A percentile compares a stretch with the other conserved stretches of the same genome.
Evolutionary conservation across 805 yeast species (phyloP).

Genomic region (Cyberlindnera galapagoensis): DNA sequence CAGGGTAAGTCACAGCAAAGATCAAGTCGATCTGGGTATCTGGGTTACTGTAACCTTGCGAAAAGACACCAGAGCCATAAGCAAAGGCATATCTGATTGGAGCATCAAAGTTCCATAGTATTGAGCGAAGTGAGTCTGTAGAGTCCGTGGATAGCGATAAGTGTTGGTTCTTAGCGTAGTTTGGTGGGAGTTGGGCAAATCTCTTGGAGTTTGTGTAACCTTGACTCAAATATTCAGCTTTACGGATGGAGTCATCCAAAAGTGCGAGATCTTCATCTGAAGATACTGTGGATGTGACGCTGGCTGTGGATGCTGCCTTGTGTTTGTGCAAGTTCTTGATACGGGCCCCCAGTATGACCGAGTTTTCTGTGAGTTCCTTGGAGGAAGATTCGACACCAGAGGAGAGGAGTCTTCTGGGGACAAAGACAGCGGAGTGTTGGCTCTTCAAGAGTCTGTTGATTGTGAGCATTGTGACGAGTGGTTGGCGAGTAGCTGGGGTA

Average conservation of each 20-base stretch:
- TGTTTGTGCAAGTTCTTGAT: background rate
- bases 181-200: conserved; percentile 38
- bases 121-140: conserved; percentile 37
- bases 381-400: conserved; percentile 17
- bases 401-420: conserved; percentile 15
- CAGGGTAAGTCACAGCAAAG: conserved; percentile 69
- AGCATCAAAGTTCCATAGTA: conserved; percentile 55
- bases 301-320: background rate
- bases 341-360: conserved; percentile 15
- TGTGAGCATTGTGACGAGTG: too few relatives aligned
- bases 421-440: too few relatives aligned
- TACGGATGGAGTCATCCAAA: conserved; percentile 22
- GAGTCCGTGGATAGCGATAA: conserved; percentile 37
- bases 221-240: conserved; percentile 19
- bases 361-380: conserved; percentile 19
- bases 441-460: too few relatives aligned
- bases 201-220: conserved; percentile 14
- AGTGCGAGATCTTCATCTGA: conserved; percentile 15
- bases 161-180: conserved; percentile 55
- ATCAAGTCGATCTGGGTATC: conserved; percentile 82
- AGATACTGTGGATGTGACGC: background rate
- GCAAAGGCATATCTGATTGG: conserved; percentile 82
- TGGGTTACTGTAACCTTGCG: conserved; percentile 48
- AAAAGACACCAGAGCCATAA: conserved; percentile 90
- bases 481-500: too few relatives aligned